A percentile compares a stretch with the other conserved stretches of the same genome.
phyloP scores from a whole-genome alignment of 1,139 yeast genomes.

The Scheffersomyces insectosa region DNA sequence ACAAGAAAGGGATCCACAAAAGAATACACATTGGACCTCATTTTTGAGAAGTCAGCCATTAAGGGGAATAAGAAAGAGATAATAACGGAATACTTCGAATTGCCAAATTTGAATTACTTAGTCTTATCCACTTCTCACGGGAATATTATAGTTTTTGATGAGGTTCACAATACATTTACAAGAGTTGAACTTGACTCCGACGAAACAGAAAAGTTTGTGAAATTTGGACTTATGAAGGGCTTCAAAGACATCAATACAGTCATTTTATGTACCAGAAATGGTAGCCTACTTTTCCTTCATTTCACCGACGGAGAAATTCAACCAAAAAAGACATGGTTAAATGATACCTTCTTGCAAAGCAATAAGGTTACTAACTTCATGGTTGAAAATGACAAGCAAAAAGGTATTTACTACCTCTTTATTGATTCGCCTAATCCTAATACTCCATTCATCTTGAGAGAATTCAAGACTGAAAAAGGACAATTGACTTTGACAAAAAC shows the following conservation, averaged over 20 bases:
- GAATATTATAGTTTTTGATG: slow-evolving; percentile 39
- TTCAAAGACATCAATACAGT: slow-evolving; percentile 41
- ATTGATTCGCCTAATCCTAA: slow-evolving; percentile 70
- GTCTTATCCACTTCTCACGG: slow-evolving; percentile 68
- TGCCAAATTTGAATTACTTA: slow-evolving; percentile 36
- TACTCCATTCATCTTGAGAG: slow-evolving; percentile 53
- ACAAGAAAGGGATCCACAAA: slow-evolving; percentile 18
- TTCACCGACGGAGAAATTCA: slow-evolving; percentile 24
- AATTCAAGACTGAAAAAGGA: slow-evolving; percentile 24
- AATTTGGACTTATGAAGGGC: slow-evolving; percentile 54
- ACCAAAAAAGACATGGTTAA: slow-evolving; percentile 23
- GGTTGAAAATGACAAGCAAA: slow-evolving; percentile 21
- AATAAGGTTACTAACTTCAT: slow-evolving; percentile 60
- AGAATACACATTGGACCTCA: slow-evolving; percentile 5
- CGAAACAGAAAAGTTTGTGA: slow-evolving; percentile 29
- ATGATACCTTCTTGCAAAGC: slow-evolving; percentile 16
- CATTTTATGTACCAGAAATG: slow-evolving; percentile 53
- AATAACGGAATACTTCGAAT: slow-evolving; percentile 60
- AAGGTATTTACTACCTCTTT: slow-evolving; percentile 35
- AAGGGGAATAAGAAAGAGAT: slow-evolving; percentile 49
- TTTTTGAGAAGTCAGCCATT: slow-evolving; percentile 26
- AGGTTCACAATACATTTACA: slow-evolving; percentile 12
- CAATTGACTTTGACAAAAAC: slow-evolving; percentile 16
- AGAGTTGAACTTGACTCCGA: slow-evolving; percentile 31
- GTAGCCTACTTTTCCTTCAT: slow-evolving; percentile 49